Base-by-base conservation (phyloP, 202 grass and related monocot species). In the Tripidium arundinaceum region DNA sequence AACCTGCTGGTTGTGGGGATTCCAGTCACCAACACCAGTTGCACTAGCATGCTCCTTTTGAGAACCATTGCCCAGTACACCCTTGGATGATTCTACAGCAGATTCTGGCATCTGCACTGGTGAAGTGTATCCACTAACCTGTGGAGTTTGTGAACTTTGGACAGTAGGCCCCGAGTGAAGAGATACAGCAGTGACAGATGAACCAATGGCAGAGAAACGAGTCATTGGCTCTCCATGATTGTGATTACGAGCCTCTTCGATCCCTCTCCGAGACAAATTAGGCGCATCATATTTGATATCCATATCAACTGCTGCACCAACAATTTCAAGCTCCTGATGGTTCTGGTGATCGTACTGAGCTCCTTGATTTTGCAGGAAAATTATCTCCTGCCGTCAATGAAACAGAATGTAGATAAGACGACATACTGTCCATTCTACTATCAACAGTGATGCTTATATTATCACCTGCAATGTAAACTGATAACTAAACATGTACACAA, bases 321-420 rank as follows among this genome's bases (percentile, higher is more conserved):
- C 78, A 78, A 63, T 86, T 70, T 28, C 67, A 71, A 82, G 58
- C 70, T 84, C 83, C 67, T 87, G 86, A 26, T 85, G 55, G 22
- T 84, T 82, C 77, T 14, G 71, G 27, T 80, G 75, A 86, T 84
- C 72, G 31, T 74, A 49, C 70, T 55, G 50, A 55, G 42, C 27
- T 38, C 13, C 63, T 78, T 72, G 68, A 76, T 74, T n/a, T 83
- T 14, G 28, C 46, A 77, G 82, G 89, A 88, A 70, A 79, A 78
- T 85, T 61, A 74, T 87, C 87, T 81, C 77, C 79, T 83, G 86
- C 84, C 79, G 88, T 81, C 83, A 98, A 89, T 81, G 87, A 85
- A 73, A 94, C 85, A 90, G 83, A 90, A 86, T 89, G 85, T 75
- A 94, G 71, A 81, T 90, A 90, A 90, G 91, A 90, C 61, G 72